Evolutionary conservation across 176 grass and related monocot species (phyloP).

Genomic region (Ensete glaucum): DNA sequence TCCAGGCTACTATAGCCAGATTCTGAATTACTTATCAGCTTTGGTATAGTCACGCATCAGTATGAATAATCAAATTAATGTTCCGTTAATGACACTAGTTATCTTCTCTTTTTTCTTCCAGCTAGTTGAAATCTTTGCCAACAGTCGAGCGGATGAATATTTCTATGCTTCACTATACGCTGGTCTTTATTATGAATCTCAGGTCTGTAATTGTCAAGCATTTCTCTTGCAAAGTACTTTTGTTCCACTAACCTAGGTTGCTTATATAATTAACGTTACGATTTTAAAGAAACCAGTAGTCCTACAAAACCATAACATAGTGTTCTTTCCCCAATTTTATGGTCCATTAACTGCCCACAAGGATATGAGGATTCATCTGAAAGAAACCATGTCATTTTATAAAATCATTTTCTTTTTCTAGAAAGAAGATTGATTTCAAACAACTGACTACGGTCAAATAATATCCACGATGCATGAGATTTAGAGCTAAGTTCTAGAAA

Average conservation of each 20-base stretch:
- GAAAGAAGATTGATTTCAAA: too few species aligned
- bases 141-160: slow-evolving; percentile 33
- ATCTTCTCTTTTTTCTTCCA: slow-evolving; percentile 14
- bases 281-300: too few species aligned
- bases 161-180: slow-evolving; percentile 85
- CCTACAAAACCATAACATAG: too few species aligned
- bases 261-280: background rate
- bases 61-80: background rate
- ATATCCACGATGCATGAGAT: too few species aligned
- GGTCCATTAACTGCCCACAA: too few species aligned
- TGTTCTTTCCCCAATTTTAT: too few species aligned
- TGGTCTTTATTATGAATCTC: slow-evolving; percentile 76
- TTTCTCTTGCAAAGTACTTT: background rate
- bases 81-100: background rate
- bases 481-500: too few species aligned
- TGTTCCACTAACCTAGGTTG: background rate
- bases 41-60: background rate
- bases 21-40: background rate
- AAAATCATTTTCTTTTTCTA: too few species aligned
- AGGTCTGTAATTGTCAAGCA: slow-evolving; percentile 31
- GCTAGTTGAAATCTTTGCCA: slow-evolving; percentile 50
- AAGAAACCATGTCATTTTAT: too few species aligned
- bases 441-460: too few species aligned
- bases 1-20: background rate
- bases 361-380: too few species aligned